Base-by-base conservation (phyloP, 2,329 filamentous ascomycete species). In the Calonectria pseudoturangicola region DNA sequence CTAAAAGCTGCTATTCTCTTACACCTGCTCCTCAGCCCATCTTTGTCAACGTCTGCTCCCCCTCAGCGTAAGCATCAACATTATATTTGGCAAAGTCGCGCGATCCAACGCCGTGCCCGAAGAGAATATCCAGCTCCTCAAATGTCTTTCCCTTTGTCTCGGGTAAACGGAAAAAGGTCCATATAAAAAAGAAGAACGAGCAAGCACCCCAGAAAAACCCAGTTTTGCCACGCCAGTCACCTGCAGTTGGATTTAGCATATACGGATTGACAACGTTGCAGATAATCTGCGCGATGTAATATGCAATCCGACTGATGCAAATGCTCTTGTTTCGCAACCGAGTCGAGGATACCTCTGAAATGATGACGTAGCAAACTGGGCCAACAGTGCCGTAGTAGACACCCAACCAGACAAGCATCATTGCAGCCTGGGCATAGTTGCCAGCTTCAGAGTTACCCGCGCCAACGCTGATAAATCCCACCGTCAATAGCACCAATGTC, bases 191-290 rank as follows among this genome's bases (percentile, higher is more conserved):
- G 1, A 83, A 41, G 18, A 87, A 77, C 5, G 73, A 85, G 84
- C 50, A 58, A 6, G 33, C 63, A 25, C 36, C 68, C 82, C 82
- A 84, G 72, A 84, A 80, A 66, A 83, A 83, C 8, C 78, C 88
- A 78, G 72, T 85, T 80, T 76, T 83, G 77, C 84, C 86, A 78
- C 73, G 83, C 79, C 78, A 81, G 68, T 83, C 85, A 74, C 80
- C 82, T 8, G 79, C 82, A 2, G 81, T 84, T 2, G 79, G 80
- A 25, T 82, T 82, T 28, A 84, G 73, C 69, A 78, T 76, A 9
- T 75, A 70, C 1, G 79, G 79, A 7, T 71, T 74, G 39, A 81
- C 72, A 21, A 77, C 71, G 18, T 76, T 76, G 33, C 74, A 76
- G 51, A 79, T 68, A 27, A 80, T 73, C n/a, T 71, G 66, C 9